A percentile compares a stretch with the other conserved stretches of the same genome.
phyloP scores from a whole-genome alignment of 371 early-diverging fungal species.

The Mortierella sp. region DNA sequence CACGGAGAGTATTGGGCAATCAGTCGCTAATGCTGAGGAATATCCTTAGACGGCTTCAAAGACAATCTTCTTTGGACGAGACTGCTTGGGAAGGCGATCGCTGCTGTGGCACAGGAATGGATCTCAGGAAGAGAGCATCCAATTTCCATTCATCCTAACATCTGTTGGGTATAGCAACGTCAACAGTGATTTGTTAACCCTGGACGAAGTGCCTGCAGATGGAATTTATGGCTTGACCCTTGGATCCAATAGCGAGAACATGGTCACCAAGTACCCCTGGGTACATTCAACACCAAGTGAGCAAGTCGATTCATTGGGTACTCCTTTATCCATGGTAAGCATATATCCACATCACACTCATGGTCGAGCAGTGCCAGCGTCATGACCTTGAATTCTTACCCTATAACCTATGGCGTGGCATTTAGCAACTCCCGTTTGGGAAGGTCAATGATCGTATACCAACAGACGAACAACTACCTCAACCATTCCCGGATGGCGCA shows the following conservation, averaged over 20 bases:
- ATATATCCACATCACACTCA: too few relatives aligned
- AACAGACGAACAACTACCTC: constrained; percentile 34
- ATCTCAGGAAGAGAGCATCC: neutral
- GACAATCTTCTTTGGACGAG: constrained; percentile 85
- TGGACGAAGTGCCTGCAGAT: constrained; percentile 77
- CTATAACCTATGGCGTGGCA: too few relatives aligned
- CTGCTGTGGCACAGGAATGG: constrained; percentile 66
- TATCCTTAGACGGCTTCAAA: constrained; percentile 46
- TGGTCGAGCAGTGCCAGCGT: too few relatives aligned
- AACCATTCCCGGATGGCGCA: constrained; percentile 21
- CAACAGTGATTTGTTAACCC: constrained; percentile 53
- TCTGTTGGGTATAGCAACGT: constrained; percentile 60
- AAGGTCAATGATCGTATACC: constrained; percentile 60
- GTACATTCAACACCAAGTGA: constrained; percentile 4
- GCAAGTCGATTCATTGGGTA: neutral
- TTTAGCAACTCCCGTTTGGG: constrained; percentile 62
- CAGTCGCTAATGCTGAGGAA: too few relatives aligned
- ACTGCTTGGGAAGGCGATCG: constrained; percentile 87
- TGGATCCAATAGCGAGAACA: constrained; percentile 4
- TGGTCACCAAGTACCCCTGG: constrained; percentile 53
- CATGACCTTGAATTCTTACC: neutral
- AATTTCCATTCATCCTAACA: constrained; percentile 59
- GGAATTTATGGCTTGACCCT: constrained; percentile 73
- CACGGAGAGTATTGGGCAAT: too few relatives aligned
- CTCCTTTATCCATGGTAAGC: constrained; percentile 1